A percentile compares a stretch with the other conserved stretches of the same genome.
Evolutionary conservation across 23 red algal genomes (phyloP).

Genomic region (Gracilaria vermiculophylla): DNA sequence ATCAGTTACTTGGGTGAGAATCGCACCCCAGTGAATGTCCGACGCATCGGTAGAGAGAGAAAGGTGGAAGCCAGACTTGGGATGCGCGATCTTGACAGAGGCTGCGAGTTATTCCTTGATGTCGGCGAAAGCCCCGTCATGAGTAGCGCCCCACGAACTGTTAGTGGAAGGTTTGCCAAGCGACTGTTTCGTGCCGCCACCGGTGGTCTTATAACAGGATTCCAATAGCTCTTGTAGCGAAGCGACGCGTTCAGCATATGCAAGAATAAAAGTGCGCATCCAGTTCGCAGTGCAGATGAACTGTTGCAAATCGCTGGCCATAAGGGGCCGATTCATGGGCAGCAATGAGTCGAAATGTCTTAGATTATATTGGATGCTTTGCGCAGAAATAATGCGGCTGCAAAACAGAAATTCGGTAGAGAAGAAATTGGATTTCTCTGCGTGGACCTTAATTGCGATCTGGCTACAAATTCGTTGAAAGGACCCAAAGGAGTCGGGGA

Average conservation of each 20-base stretch:
- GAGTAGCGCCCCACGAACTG: constrained; percentile 15
- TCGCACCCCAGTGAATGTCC: not conserved
- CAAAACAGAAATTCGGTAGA: not conserved
- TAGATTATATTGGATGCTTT: not conserved
- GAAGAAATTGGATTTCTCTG: constrained; percentile 15
- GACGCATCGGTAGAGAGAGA: constrained; percentile 29
- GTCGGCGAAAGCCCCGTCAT: constrained; percentile 4
- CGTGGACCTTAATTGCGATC: constrained; percentile 22
- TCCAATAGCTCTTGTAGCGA: constrained; percentile 15
- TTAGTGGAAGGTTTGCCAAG: not conserved
- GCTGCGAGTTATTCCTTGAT: not conserved
- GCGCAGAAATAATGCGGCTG: not conserved
- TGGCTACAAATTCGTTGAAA: constrained; percentile 4
- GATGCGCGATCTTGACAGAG: constrained; percentile 3
- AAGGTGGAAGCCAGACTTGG: not conserved
- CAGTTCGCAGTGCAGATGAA: constrained; percentile 16
- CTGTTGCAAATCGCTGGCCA: constrained; percentile 1
- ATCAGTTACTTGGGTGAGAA: not conserved
- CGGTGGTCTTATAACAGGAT: not conserved
- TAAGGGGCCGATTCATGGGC: not conserved
- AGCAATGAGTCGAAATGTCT: not conserved
- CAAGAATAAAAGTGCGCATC: constrained; percentile 4
- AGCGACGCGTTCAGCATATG: not conserved
- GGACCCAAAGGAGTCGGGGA: not conserved
- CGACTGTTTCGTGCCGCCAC: not conserved